Percentiles rank a stretch among this genome's conserved stretches.
Evolutionary conservation across 805 yeast genomes (phyloP).

Genomic region (Candida sithepensis): DNA sequence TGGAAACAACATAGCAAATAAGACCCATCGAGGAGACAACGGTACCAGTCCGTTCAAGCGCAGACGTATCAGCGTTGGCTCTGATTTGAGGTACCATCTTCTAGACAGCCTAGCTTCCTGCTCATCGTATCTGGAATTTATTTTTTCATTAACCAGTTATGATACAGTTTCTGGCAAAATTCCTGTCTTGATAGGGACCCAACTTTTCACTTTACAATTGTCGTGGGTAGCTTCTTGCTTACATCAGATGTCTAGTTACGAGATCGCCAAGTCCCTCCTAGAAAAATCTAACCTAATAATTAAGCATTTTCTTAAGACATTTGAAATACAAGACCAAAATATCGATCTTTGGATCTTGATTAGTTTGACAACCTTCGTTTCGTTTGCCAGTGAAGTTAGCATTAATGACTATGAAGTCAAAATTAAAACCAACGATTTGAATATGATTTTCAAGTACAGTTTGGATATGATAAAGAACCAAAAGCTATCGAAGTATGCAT

Average conservation of each 20-base stretch:
- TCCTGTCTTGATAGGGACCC: slow-evolving; percentile 24
- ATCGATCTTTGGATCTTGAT: slow-evolving; percentile 14
- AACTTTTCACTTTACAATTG: slow-evolving; percentile 28
- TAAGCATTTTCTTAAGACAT: slow-evolving; percentile 12
- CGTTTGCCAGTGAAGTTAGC: slow-evolving; percentile 2
- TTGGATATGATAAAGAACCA: slow-evolving; percentile 36
- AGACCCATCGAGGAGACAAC: neutral
- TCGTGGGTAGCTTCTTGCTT: slow-evolving; percentile 7
- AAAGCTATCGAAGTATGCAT: slow-evolving; percentile 27
- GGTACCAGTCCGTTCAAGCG: slow-evolving; percentile 18
- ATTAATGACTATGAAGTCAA: neutral
- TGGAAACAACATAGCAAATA: too few relatives aligned
- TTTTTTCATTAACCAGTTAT: slow-evolving; percentile 16
- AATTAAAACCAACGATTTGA: slow-evolving; percentile 9
- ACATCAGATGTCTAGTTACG: neutral
- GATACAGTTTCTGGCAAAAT: slow-evolving; percentile 11
- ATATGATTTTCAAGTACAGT: slow-evolving; percentile 32
- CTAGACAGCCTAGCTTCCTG: slow-evolving; percentile 20
- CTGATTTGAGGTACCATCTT: slow-evolving; percentile 18
- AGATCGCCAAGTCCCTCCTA: neutral
- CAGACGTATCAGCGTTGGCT: slow-evolving; percentile 27
- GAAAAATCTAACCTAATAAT: slow-evolving; percentile 4
- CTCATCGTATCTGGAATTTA: slow-evolving; percentile 28
- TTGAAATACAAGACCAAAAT: slow-evolving; percentile 17
- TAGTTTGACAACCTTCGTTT: slow-evolving; percentile 7